A percentile compares a stretch with the other conserved stretches of the same genome.
Conservation (phyloP, 1,284 basidiomycete species). For the Malassezia vespertilionis region DNA sequence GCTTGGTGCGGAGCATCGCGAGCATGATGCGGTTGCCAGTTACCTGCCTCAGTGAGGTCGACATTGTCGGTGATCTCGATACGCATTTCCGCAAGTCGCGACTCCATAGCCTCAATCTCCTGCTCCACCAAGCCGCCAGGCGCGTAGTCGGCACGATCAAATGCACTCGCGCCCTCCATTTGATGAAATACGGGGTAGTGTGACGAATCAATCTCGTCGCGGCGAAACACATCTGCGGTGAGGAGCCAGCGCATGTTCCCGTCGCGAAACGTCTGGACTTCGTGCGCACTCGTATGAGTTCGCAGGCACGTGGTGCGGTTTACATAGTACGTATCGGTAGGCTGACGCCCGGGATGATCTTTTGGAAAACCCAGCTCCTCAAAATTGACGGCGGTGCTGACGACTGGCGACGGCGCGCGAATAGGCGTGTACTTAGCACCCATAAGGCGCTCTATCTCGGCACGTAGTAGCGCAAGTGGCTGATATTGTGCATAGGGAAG, state of each 20-base stretch:
- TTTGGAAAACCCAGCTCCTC: slow-evolving; percentile 86
- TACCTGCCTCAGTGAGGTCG: slow-evolving; percentile 60
- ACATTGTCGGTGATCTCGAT: slow-evolving; percentile 77
- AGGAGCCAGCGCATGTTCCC: slow-evolving; percentile 76
- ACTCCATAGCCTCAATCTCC: slow-evolving; percentile 57
- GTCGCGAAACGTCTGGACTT: slow-evolving; percentile 74
- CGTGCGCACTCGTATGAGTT: slow-evolving; percentile 94
- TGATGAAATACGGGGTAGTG: slow-evolving; percentile 99
- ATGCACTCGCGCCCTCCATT: slow-evolving; percentile 86
- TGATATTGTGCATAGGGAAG: slow-evolving; percentile 69
- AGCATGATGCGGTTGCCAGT: slow-evolving; percentile 67
- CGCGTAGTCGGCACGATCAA: slow-evolving; percentile 49
- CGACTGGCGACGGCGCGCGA: slow-evolving; percentile 68
- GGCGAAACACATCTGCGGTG: slow-evolving; percentile 93
- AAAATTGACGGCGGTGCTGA: slow-evolving; percentile 85
- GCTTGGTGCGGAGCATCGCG: slow-evolving; percentile 50
- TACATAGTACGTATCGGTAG: slow-evolving; percentile 90
- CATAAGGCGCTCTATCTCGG: slow-evolving; percentile 74
- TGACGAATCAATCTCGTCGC: slow-evolving; percentile 92
- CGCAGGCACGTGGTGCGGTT: slow-evolving; percentile 82
- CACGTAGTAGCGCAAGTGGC: slow-evolving; percentile 73
- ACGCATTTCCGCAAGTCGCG: slow-evolving; percentile 50
- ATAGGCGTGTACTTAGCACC: slow-evolving; percentile 47
- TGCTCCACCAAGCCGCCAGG: slow-evolving; percentile 49
- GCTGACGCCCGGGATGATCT: slow-evolving; percentile 82